phyloP scores from a whole-genome alignment of 78 protist genomes.

The Dictyostelium brefeldianum region DNA sequence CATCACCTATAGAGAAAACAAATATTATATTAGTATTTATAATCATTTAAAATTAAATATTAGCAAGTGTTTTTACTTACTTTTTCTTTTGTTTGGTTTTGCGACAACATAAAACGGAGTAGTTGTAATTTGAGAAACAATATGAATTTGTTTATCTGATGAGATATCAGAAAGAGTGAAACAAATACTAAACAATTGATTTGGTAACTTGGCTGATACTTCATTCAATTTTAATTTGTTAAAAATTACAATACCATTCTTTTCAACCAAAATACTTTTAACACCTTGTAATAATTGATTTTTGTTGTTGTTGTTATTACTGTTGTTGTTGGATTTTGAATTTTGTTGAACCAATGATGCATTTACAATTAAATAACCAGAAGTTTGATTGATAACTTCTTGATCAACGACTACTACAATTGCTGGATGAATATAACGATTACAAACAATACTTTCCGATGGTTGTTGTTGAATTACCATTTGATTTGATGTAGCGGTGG shows the following conservation, averaged over 20 bases:
- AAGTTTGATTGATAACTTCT: constrained; percentile 17
- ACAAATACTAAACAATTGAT: constrained; percentile 35
- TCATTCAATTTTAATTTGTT: constrained; percentile 26
- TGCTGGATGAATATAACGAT: constrained; percentile 68
- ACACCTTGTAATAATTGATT: constrained; percentile 77
- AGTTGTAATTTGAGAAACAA: constrained; percentile 21
- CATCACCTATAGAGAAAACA: constrained; percentile 14
- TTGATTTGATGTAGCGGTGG: neutral
- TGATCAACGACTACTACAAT: constrained; percentile 43
- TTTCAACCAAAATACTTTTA: constrained; percentile 48
- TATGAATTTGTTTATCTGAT: constrained; percentile 39
- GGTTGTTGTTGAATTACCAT: constrained; percentile 66
- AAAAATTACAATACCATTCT: constrained; percentile 39
- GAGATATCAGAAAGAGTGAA: constrained; percentile 52
- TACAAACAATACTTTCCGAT: constrained; percentile 32
- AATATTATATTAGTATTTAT: neutral
- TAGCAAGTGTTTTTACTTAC: neutral
- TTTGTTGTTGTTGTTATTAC: constrained; percentile 8
- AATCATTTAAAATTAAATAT: neutral
- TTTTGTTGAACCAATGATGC: constrained; percentile 46
- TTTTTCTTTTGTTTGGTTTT: constrained; percentile 44
- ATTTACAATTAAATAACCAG: constrained; percentile 54
- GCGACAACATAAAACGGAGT: constrained; percentile 40
- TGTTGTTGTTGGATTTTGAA: neutral
- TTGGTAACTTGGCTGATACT: neutral